These are phyloP conservation scores for Chalciporus sp. DNA, from an alignment of 1,284 basidiomycete genomes.

Conservation along the genomic window DNA sequence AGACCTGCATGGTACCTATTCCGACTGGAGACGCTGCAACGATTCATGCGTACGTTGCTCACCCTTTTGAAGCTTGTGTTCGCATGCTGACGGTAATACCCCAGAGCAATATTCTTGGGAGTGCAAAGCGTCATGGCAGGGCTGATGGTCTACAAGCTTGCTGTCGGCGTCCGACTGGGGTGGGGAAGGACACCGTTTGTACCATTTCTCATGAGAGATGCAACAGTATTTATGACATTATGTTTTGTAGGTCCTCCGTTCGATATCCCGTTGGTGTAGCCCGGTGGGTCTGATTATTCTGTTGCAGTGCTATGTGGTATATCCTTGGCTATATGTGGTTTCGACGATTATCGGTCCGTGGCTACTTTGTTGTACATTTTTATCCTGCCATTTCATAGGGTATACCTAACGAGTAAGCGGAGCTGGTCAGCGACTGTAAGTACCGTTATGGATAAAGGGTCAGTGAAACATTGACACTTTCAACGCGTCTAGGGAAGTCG, in stretches of 20 bases:
- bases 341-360: slow-evolving; percentile 6
- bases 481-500: slow-evolving; percentile 19
- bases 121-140: slow-evolving; percentile 13
- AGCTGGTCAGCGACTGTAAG: slow-evolving; percentile 23
- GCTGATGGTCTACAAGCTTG: slow-evolving; percentile 13
- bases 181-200: slow-evolving; percentile 18
- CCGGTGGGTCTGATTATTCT: neutral
- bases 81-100: neutral
- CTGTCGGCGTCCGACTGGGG: neutral
- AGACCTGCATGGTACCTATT: slow-evolving; percentile 16
- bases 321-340: neutral
- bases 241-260: slow-evolving; percentile 17
- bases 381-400: neutral
- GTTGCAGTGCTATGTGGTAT: slow-evolving; percentile 7
- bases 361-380: slow-evolving; percentile 13
- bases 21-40: neutral
- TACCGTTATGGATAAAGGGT: neutral
- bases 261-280: neutral
- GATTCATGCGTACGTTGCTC: neutral
- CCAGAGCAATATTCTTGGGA: slow-evolving; percentile 2
- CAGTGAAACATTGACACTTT: neutral
- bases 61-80: neutral
- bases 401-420: neutral
- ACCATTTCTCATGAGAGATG: slow-evolving; percentile 22
- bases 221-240: slow-evolving; percentile 7